These are phyloP conservation scores for Ceratocystis destructans DNA, from an alignment of 2,329 filamentous ascomycete species.

Conservation along the genomic window DNA sequence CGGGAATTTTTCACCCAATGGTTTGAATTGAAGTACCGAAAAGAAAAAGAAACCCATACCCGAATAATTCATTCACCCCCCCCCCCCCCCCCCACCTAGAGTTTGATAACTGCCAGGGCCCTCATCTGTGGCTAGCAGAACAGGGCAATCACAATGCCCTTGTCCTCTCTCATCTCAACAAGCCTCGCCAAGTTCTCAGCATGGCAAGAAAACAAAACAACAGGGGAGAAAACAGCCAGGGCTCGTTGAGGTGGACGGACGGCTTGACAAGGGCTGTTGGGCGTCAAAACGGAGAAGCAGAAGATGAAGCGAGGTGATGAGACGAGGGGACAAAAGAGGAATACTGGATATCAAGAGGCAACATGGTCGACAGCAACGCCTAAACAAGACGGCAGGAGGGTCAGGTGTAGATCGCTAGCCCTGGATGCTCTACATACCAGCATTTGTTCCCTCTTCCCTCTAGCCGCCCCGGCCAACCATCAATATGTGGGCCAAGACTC, in stretches of 20 bases:
- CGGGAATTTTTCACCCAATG: no score
- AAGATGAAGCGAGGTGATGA: no score
- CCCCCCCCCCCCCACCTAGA: not conserved
- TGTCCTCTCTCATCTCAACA: slow-evolving; percentile 1
- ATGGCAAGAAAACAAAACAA: not conserved
- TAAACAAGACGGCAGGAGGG: not conserved
- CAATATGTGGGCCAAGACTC: not conserved
- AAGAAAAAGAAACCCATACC: no score
- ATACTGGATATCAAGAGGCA: not conserved
- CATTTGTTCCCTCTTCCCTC: not conserved
- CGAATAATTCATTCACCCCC: no score
- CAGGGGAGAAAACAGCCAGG: not conserved
- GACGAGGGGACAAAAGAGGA: not conserved
- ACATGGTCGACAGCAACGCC: not conserved
- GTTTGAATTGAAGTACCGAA: no score
- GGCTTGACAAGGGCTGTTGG: not conserved
- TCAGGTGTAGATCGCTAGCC: not conserved
- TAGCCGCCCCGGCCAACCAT: not conserved
- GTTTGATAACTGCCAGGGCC: not conserved
- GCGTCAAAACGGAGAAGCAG: not conserved
- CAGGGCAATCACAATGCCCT: not conserved
- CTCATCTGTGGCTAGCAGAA: not conserved
- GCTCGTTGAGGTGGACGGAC: not conserved
- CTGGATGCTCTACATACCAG: not conserved
- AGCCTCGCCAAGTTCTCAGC: not conserved